Conservation (phyloP, 1,139 yeast genomes). For the Nematodospora anomalae region DNA sequence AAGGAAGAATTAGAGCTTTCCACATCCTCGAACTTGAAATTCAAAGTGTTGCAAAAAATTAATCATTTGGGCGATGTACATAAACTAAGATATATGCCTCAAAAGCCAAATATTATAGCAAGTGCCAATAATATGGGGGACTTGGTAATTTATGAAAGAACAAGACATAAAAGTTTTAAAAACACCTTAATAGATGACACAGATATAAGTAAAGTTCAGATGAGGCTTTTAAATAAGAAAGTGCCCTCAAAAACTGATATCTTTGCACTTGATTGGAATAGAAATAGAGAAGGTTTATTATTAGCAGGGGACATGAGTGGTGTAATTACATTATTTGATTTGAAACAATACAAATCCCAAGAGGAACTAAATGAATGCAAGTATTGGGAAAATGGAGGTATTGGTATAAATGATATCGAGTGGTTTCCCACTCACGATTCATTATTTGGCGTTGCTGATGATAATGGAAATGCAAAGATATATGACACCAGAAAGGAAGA, state of each 20-base stretch:
- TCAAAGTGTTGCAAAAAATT: slow-evolving; percentile 38
- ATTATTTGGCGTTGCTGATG: slow-evolving; percentile 58
- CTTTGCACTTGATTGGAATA: slow-evolving; percentile 49
- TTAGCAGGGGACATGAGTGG: slow-evolving; percentile 41
- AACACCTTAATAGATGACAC: slow-evolving; percentile 29
- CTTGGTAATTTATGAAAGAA: slow-evolving; percentile 49
- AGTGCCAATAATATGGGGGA: slow-evolving; percentile 43
- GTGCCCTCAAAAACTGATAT: slow-evolving; percentile 26
- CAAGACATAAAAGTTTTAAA: slow-evolving; percentile 49
- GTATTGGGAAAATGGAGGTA: slow-evolving; percentile 10
- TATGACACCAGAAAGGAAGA: slow-evolving; percentile 47
- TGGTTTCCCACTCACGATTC: slow-evolving; percentile 63
- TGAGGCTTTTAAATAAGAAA: slow-evolving; percentile 8
- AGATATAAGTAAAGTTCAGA: slow-evolving; percentile 24
- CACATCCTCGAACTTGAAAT: slow-evolving; percentile 21
- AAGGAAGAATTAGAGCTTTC: slow-evolving; percentile 43
- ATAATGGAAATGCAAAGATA: slow-evolving; percentile 47
- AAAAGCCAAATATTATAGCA: slow-evolving; percentile 45
- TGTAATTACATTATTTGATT: slow-evolving; percentile 34
- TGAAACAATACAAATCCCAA: slow-evolving; percentile 22
- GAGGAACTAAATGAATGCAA: slow-evolving; percentile 14
- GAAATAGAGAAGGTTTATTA: slow-evolving; percentile 36
- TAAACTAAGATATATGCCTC: slow-evolving; percentile 42
- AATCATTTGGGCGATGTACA: slow-evolving; percentile 49
- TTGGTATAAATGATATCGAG: slow-evolving; percentile 60